phyloP scores from a whole-genome alignment of 1,284 basidiomycete genomes.

The Retiboletus fuscus region DNA sequence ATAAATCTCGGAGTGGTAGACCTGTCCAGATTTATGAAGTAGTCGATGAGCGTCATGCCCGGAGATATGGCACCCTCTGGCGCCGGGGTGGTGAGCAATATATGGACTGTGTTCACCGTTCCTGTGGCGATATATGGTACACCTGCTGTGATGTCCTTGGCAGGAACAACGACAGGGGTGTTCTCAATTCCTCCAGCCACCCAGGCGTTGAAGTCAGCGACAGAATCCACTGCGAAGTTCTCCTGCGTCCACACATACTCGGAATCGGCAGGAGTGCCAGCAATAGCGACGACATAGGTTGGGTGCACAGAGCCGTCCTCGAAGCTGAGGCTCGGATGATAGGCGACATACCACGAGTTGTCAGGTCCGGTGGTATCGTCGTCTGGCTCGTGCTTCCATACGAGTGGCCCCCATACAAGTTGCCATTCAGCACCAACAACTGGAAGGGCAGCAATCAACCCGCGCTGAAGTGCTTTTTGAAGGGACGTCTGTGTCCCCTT shows the following conservation, averaged over 20 bases:
- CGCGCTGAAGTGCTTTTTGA: no score
- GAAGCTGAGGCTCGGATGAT: no score
- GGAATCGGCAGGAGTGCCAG: conserved; percentile 23
- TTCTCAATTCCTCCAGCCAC: conserved; percentile 16
- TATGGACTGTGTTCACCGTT: neutral
- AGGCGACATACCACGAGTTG: conserved; percentile 20
- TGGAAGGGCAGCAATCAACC: no score
- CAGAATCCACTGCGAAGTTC: conserved; percentile 9
- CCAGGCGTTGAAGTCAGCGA: conserved; percentile 13
- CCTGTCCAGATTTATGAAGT: conserved; percentile 5
- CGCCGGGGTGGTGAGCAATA: conserved; percentile 19
- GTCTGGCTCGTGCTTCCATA: conserved; percentile 30
- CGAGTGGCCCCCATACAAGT: conserved; percentile 11
- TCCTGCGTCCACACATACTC: conserved; percentile 13
- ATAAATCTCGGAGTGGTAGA: conserved; percentile 17
- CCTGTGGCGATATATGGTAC: conserved; percentile 17
- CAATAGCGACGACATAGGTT: conserved; percentile 31
- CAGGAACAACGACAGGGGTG: neutral
- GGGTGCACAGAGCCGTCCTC: neutral
- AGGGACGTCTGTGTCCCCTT: no score
- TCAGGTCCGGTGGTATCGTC: conserved; percentile 20
- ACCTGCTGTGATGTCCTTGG: neutral
- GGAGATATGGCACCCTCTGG: conserved; percentile 1
- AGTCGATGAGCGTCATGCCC: conserved; percentile 29
- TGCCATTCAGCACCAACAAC: conserved; percentile 11